Evolutionary conservation across 768 basidiomycete species (phyloP), one percentile per base, ranked within the genome.

Genomic region (Boletus vinaceobasis): DNA sequence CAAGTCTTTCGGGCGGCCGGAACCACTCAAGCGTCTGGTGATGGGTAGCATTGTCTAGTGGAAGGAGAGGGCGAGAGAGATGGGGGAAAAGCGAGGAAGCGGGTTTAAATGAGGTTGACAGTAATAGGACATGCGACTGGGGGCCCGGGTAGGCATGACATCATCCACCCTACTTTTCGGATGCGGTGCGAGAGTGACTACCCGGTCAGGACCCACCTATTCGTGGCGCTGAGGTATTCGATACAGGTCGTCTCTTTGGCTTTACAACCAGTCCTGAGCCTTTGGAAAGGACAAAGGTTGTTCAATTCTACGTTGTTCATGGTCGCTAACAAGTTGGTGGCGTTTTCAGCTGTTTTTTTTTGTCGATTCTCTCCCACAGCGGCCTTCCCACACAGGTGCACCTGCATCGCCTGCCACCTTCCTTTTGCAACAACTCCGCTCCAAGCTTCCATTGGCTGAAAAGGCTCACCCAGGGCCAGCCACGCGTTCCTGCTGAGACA

Each of bases 21-120:
- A 70, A 42, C 77, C 77, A 1, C 72, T 66, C 63, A 72, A 66
- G 49, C 66, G 73, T 15, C 79, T 79, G 48, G 57, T 58, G 37
- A 54, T 45, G 40, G 54, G 39, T 0, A 44, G 11, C 67, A 67
- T 71, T 3, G 50, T 52, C 14, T 0, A 19, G 50, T 23, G 36
- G 47, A 11, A n/a, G 15, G 3, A 17, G 36, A 46, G 42, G 43
- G 21, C 6, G 10, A 17, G 39, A 35, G 1, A 17, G 47, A 35
- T 35, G 36, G 39, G 45, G 45, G 21, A 55, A 39, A 50, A 43
- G 32, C 6, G 29, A 35, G 1, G 44, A 19, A 21, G 14, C 5
- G 27, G 43, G 43, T 42, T 56, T 59, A 66, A 43, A 54, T 56
- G 29, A 47, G 26, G 50, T 43, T 52, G 56, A 38, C 50, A 14